Evolutionary conservation across 2,329 filamentous ascomycete species (phyloP), one percentile per base, ranked within the genome.

Genomic region (Berkeleyomyces rouxiae): DNA sequence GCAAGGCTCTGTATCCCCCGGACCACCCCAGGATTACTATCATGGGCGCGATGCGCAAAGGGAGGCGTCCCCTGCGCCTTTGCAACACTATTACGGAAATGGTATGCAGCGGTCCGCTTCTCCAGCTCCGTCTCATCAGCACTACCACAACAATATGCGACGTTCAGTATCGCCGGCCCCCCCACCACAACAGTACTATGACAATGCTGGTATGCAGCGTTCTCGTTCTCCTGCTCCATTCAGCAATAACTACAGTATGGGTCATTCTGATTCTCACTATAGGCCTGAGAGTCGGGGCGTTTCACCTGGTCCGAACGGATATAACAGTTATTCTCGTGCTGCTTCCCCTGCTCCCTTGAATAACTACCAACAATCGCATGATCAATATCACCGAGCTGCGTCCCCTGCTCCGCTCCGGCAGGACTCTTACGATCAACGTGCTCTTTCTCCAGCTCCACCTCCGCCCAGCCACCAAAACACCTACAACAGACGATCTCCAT

Each of bases 321-420:
- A 67, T 64, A 58, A 58, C 33, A 60, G 44, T 40, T 64, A 67
- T 70, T 70, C 63, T 67, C 67, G 71, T 70, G 72, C 69, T 44
- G 71, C 68, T 64, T 81, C 76, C 68, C 78, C 73, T 65, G 72
- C 70, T 49, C 71, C 71, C 10, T 66, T 70, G 9, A 67, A 67
- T 57, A 43, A 13, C 10, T 62, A 64, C 9, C 39, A 51, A 3
- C 67, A 69, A 10, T 68, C 73, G 11, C 59, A 64, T 23, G 60
- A 64, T 10, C 63, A 64, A 58, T 69, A 67, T 53, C 70, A 68
- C 39, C 71, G 74, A 65, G 67, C 70, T n/a, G 62, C 42, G n/a
- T 64, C 62, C 33, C 64, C 64, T 37, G 64, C 64, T n/a, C 64
- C 64, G 44, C 51, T 63, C 31, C 58, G 62, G n/a, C 62, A 65